Percentiles rank a stretch among this genome's conserved stretches.
phyloP scores from a whole-genome alignment of 306 rosid species.

The Trichosanthes cucumerina region DNA sequence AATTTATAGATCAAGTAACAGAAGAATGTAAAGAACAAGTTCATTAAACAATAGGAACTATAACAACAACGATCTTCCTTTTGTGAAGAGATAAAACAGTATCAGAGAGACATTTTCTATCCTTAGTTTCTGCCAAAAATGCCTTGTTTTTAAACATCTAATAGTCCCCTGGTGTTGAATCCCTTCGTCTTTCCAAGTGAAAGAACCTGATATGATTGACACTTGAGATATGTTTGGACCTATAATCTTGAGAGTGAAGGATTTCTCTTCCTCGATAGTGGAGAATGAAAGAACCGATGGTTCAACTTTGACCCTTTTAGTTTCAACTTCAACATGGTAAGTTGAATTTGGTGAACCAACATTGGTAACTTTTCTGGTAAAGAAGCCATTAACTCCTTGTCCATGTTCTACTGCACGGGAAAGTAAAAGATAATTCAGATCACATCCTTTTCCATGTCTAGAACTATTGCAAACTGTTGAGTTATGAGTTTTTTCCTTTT shows the following conservation, averaged over 20 bases:
- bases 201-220: slow-evolving; percentile 15
- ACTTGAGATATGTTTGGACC: slow-evolving; percentile 9
- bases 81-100: background rate
- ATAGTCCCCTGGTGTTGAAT: background rate
- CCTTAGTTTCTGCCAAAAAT: background rate
- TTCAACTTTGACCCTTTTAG: background rate
- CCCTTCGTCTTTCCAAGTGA: slow-evolving; percentile 11
- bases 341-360: too few relatives aligned
- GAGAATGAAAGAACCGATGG: slow-evolving; percentile 16
- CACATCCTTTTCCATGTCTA: background rate
- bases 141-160: background rate
- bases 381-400: too few relatives aligned
- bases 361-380: slow-evolving; percentile 18
- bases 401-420: too few relatives aligned
- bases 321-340: background rate
- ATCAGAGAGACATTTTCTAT: background rate
- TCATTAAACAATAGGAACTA: background rate
- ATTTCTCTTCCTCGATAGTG: slow-evolving; percentile 17
- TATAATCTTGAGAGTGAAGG: slow-evolving; percentile 4
- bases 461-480: too few relatives aligned
- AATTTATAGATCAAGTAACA: background rate
- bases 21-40: background rate
- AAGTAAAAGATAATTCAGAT: too few relatives aligned
- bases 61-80: background rate
- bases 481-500: too few relatives aligned